Evolutionary conservation across 1,284 basidiomycete genomes (phyloP), one percentile per base, ranked within the genome.

Genomic region (Trametes hirsuta): DNA sequence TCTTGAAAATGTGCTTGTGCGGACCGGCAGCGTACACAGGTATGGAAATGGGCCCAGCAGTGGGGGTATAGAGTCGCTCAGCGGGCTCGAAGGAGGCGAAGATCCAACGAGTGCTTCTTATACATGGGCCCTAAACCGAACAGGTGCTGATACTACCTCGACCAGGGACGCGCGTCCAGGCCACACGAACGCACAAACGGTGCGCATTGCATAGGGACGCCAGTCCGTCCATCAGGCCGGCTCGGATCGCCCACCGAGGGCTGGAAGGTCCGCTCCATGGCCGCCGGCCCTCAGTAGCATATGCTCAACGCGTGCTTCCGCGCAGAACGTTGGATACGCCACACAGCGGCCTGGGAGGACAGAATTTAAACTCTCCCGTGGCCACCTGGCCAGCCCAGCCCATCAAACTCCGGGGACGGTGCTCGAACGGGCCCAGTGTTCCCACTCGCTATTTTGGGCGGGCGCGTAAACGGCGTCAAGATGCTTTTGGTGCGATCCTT

Each of bases 401-500:
- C 58, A 55, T 62, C 55, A 62, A 65, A 62, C 47, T 47, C 55
- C 60, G 58, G 53, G 22, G 52, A 21, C n/a, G 14, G 22, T 55
- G 30, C 51, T 55, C 34, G 47, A 58, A 52, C 41, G 40, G 55
- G 60, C 45, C 36, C 6, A 39, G 2, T 37, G n/a, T 65, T 65
- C 63, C 25, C 64, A 65, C 56, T 42, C 21, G 49, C 41, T 60
- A 62, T 65, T 65, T 55, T 65, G 12, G 2, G 21, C 42, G 8
- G 41, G 18, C 50, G 53, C 54, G 50, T 53, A 46, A 30, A 50
- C 55, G 39, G 51, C 48, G 42, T 47, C 47, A 54, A 46, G 36
- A 25, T 36, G 30, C 25, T 47, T 36, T 41, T 30, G 58, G 24
- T 34, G 42, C 14, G 25, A 44, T 36, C 24, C 24, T 36, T 46